A percentile compares a stretch with the other conserved stretches of the same genome.
phyloP scores from a whole-genome alignment of 2,329 filamentous ascomycete genomes.

The Trichoderma polysporum region DNA sequence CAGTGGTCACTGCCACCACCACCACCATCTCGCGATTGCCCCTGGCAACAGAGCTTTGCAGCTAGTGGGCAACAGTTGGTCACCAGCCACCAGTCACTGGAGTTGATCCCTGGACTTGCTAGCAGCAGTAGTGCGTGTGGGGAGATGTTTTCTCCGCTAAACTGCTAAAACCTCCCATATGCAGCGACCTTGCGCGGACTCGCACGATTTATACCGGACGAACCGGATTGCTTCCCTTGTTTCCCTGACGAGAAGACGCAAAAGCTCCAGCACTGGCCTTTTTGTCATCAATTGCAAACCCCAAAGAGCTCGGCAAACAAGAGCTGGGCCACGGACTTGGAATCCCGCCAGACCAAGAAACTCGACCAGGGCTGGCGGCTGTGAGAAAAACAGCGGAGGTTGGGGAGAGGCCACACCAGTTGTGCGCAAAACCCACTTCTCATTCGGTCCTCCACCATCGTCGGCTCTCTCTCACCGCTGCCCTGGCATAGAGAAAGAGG shows the following conservation, averaged over 20 bases:
- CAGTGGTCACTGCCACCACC: not conserved
- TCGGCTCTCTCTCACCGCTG: slow-evolving; percentile 14
- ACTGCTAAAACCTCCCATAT: not conserved
- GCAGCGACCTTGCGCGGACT: not conserved
- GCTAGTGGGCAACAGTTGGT: not conserved
- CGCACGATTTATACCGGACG: not conserved
- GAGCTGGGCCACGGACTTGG: no score
- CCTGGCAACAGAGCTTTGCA: slow-evolving; percentile 6
- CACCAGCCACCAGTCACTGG: slow-evolving; percentile 6
- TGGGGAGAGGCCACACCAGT: not conserved
- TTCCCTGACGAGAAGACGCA: not conserved
- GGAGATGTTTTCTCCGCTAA: not conserved
- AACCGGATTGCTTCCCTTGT: slow-evolving; percentile 14
- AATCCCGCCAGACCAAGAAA: no score
- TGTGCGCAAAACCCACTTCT: not conserved
- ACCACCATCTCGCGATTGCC: slow-evolving; percentile 11
- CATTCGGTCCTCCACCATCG: not conserved
- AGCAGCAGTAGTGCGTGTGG: slow-evolving; percentile 1
- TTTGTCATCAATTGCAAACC: slow-evolving; percentile 7
- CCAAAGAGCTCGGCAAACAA: not conserved
- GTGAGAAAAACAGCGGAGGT: slow-evolving; percentile 1
- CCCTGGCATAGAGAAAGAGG: not conserved
- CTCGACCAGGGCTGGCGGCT: not conserved
- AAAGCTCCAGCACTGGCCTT: not conserved
- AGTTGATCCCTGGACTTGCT: not conserved